Percentiles rank a stretch among this genome's conserved stretches.
Conservation (phyloP, 139 green algal genomes). For the Micractinium sp. region DNA sequence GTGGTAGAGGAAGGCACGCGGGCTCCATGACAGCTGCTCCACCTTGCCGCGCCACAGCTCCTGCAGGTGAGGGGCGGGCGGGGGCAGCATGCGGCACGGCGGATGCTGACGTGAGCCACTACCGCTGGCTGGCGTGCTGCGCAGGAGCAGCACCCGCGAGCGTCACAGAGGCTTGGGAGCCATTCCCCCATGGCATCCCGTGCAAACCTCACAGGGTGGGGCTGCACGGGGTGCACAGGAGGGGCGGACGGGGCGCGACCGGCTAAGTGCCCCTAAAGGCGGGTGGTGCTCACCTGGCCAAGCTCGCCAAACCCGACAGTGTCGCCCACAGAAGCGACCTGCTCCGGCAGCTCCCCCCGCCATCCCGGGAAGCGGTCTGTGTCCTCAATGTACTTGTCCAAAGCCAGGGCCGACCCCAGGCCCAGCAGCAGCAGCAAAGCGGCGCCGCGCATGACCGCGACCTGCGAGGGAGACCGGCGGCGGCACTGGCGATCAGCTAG, state of each 20-base stretch:
- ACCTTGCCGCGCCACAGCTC: slow-evolving; percentile 63
- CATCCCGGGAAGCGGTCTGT: slow-evolving; percentile 66
- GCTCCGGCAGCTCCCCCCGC: slow-evolving; percentile 62
- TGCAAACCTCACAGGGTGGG: neutral
- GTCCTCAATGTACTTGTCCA: slow-evolving; percentile 44
- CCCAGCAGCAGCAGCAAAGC: neutral
- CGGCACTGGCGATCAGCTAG: too few relatives aligned
- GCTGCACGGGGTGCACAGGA: neutral
- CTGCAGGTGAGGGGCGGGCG: slow-evolving; percentile 22
- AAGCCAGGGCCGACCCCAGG: neutral
- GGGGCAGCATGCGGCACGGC: neutral
- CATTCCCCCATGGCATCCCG: too few relatives aligned
- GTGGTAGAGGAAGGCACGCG: slow-evolving; percentile 59
- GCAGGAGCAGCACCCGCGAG: too few relatives aligned
- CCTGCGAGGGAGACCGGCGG: too few relatives aligned
- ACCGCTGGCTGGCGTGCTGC: too few relatives aligned
- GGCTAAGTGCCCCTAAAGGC: neutral
- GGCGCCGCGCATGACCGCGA: too few relatives aligned
- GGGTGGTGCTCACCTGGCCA: slow-evolving; percentile 43
- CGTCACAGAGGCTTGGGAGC: too few relatives aligned
- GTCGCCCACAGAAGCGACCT: neutral
- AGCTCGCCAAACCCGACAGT: slow-evolving; percentile 55
- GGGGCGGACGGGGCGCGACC: too few relatives aligned
- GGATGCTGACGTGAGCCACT: too few relatives aligned
- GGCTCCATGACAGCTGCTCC: slow-evolving; percentile 57